Percentiles rank a stretch among this genome's conserved stretches.
phyloP scores from a whole-genome alignment of 805 yeast species.

The Pichia gijzeniarum region DNA sequence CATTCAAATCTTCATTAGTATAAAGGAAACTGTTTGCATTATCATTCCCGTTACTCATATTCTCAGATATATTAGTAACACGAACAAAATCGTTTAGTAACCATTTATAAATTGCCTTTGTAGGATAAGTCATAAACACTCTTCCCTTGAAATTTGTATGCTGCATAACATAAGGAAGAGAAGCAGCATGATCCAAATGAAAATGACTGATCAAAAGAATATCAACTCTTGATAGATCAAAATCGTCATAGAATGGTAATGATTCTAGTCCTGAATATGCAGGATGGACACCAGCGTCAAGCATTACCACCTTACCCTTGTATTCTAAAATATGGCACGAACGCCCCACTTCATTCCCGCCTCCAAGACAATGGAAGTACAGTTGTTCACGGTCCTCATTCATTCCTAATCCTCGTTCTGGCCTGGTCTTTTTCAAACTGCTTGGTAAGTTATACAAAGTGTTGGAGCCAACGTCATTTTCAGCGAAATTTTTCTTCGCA shows the following conservation, averaged over 20 bases:
- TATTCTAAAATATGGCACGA: constrained; percentile 90
- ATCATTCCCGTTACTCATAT: constrained; percentile 35
- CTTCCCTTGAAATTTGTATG: constrained; percentile 92
- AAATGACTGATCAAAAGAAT: constrained; percentile 85
- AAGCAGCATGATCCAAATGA: constrained; percentile 97
- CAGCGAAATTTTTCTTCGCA: no score
- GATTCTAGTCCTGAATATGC: constrained; percentile 87
- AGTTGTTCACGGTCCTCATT: constrained; percentile 30
- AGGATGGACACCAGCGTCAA: constrained; percentile 98
- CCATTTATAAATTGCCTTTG: constrained; percentile 97
- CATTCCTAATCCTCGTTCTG: not conserved
- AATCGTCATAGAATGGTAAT: constrained; percentile 92
- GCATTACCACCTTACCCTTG: constrained; percentile 91
- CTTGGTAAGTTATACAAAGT: no score
- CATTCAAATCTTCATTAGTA: constrained; percentile 83
- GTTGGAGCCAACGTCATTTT: no score
- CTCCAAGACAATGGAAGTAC: constrained; percentile 86
- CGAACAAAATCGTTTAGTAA: constrained; percentile 87
- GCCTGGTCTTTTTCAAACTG: no score
- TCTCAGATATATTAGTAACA: constrained; percentile 60
- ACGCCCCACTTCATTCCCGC: constrained; percentile 97
- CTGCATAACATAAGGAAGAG: constrained; percentile 96
- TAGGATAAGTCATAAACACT: constrained; percentile 98
- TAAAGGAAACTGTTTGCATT: constrained; percentile 46
- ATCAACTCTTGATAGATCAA: constrained; percentile 82